phyloP scores from a whole-genome alignment of 352 stramenopile species.

The Hyaloperonospora arabidopsidis region DNA sequence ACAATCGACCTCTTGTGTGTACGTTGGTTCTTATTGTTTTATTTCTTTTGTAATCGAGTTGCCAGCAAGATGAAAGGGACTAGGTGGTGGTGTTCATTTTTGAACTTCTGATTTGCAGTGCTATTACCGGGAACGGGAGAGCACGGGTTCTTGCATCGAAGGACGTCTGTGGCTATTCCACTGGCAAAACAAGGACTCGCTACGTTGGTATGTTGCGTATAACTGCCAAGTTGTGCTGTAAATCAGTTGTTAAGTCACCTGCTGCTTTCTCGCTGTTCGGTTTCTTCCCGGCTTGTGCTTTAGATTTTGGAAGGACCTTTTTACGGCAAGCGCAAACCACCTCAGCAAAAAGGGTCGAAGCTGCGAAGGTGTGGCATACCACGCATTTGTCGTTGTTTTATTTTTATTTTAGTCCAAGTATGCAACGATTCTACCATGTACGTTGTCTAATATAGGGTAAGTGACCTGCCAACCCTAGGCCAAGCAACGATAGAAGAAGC shows the following conservation, averaged over 20 bases:
- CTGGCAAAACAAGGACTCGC: slow-evolving; percentile 54
- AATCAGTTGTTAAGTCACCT: no score
- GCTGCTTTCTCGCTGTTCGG: background rate
- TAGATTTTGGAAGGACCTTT: slow-evolving; percentile 77
- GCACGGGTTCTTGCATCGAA: slow-evolving; percentile 69
- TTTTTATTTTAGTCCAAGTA: background rate
- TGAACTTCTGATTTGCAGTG: slow-evolving; percentile 38
- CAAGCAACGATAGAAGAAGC: slow-evolving; percentile 79
- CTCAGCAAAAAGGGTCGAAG: slow-evolving; percentile 67
- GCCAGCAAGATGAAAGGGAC: background rate
- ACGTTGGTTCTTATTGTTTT: slow-evolving; percentile 7
- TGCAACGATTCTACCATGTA: background rate
- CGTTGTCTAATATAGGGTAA: slow-evolving; percentile 32
- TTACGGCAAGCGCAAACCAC: slow-evolving; percentile 61
- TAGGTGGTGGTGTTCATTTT: no score
- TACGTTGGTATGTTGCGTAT: slow-evolving; percentile 36
- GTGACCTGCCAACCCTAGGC: slow-evolving; percentile 60
- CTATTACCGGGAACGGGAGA: slow-evolving; percentile 66
- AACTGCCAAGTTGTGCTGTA: background rate
- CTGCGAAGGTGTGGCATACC: slow-evolving; percentile 36
- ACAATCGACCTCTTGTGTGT: slow-evolving; percentile 36
- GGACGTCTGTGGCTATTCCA: slow-evolving; percentile 51
- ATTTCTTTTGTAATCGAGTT: background rate
- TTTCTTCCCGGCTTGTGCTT: background rate
- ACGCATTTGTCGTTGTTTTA: background rate